phyloP scores from a whole-genome alignment of 208 protist species.

The Tritrichomonas musculus region DNA sequence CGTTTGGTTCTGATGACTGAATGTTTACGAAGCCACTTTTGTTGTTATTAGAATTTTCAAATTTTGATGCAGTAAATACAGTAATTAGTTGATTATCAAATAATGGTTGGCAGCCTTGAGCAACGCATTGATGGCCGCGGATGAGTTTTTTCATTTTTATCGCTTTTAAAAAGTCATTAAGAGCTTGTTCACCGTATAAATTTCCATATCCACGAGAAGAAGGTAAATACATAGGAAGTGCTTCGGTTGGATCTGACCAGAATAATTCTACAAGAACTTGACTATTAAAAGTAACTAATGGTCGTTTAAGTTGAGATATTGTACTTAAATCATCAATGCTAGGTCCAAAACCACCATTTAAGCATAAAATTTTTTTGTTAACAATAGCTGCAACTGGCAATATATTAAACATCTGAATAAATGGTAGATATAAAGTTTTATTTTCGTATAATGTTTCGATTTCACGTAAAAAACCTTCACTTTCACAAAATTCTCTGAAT shows the following conservation, averaged over 20 bases:
- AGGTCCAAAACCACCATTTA: not conserved
- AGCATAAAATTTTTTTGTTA: not conserved
- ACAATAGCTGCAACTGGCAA: not conserved
- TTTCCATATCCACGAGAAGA: not conserved
- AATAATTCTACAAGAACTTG: not conserved
- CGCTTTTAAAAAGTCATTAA: not conserved
- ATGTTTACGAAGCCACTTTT: not conserved
- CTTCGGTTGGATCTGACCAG: not conserved
- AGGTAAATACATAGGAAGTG: not conserved
- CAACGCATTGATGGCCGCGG: not conserved
- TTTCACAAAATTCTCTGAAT: not conserved
- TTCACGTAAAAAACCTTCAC: no score
- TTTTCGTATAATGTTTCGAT: no score
- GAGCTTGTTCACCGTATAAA: not conserved
- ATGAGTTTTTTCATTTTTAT: not conserved
- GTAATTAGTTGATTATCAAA: not conserved
- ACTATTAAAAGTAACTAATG: not conserved
- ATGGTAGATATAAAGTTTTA: not conserved
- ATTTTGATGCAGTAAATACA: not conserved
- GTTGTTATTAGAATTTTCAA: not conserved
- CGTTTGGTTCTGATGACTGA: no score
- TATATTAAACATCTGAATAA: not conserved
- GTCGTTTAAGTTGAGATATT: not conserved
- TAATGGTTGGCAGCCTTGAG: not conserved
- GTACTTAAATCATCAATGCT: not conserved